Percentiles rank a stretch among this genome's conserved stretches.
Conservation (phyloP, 2,329 filamentous ascomycete species). For the Moelleriella libera region DNA sequence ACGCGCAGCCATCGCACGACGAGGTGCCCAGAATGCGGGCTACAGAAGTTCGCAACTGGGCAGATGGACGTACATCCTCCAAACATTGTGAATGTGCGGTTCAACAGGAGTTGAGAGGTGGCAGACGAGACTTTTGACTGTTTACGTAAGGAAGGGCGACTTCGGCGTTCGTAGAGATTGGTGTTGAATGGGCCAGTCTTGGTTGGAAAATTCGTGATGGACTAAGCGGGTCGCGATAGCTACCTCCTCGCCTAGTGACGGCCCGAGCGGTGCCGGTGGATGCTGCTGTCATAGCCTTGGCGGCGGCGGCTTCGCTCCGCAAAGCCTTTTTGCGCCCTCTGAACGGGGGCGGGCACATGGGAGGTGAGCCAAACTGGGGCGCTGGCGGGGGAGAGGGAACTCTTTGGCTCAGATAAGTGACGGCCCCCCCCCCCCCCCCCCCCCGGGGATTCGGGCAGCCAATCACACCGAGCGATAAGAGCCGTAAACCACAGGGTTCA, state of each 20-base stretch:
- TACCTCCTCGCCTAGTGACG: too few species aligned
- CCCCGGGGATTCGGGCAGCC: neutral
- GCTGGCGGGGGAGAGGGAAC: too few species aligned
- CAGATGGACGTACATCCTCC: constrained; percentile 24
- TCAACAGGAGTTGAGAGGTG: neutral
- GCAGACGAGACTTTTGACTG: neutral
- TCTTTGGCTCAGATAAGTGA: too few species aligned
- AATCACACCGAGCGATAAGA: neutral
- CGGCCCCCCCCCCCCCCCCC: too few species aligned
- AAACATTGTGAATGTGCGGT: constrained; percentile 10
- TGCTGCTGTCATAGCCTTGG: too few species aligned
- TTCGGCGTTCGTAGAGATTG: constrained; percentile 4
- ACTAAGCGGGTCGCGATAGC: too few species aligned
- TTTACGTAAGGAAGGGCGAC: constrained; percentile 12
- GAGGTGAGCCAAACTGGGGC: neutral
- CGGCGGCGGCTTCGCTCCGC: too few species aligned
- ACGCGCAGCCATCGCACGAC: constrained; percentile 9
- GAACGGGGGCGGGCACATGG: neutral
- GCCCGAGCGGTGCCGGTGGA: too few species aligned
- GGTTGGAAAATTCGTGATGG: too few species aligned
- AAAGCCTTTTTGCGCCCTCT: neutral
- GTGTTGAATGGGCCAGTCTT: neutral
- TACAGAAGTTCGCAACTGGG: neutral
- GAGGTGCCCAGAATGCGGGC: neutral
- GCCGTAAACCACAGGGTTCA: neutral